Evolutionary conservation across 345 rosid species (phyloP).

Genomic region (Syzygium aromaticum): DNA sequence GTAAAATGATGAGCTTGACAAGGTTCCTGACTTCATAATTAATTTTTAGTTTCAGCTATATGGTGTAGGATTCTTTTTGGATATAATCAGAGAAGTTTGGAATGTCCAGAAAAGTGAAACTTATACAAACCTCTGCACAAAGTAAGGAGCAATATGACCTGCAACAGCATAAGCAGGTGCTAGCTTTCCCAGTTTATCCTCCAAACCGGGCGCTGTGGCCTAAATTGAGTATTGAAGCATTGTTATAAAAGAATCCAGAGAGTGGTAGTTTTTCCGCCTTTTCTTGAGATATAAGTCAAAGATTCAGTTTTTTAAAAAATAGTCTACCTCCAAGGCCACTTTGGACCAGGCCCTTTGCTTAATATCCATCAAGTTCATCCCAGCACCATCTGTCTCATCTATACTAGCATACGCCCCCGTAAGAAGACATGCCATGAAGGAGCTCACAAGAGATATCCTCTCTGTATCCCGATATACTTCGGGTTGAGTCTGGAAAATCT

Average conservation of each 20-base stretch:
- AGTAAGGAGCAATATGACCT: constrained; percentile 71
- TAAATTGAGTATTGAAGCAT: constrained; percentile 10
- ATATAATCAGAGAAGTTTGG: not conserved
- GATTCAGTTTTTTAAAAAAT: not conserved
- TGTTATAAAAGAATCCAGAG: not conserved
- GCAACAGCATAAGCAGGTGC: constrained; percentile 91
- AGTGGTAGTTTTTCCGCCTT: not conserved
- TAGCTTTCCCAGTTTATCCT: constrained; percentile 75
- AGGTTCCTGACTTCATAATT: not conserved
- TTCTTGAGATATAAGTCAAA: not conserved
- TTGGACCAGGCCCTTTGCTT: constrained; percentile 59
- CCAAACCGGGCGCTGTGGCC: constrained; percentile 86
- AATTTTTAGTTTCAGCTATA: not conserved
- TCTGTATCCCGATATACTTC: constrained; percentile 54
- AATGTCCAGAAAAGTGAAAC: not conserved
- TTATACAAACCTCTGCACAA: constrained; percentile 61
- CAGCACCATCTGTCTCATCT: constrained; percentile 87
- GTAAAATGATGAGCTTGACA: not conserved
- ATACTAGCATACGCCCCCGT: constrained; percentile 73
- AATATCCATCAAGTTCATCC: constrained; percentile 96
- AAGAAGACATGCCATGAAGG: constrained; percentile 80
- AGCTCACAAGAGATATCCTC: constrained; percentile 91
- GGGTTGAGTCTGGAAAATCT: constrained; percentile 36
- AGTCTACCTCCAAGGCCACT: constrained; percentile 47
- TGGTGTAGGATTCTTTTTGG: not conserved